Conservation (phyloP, 352 stramenopile genomes). For the Albugo laibachii region DNA sequence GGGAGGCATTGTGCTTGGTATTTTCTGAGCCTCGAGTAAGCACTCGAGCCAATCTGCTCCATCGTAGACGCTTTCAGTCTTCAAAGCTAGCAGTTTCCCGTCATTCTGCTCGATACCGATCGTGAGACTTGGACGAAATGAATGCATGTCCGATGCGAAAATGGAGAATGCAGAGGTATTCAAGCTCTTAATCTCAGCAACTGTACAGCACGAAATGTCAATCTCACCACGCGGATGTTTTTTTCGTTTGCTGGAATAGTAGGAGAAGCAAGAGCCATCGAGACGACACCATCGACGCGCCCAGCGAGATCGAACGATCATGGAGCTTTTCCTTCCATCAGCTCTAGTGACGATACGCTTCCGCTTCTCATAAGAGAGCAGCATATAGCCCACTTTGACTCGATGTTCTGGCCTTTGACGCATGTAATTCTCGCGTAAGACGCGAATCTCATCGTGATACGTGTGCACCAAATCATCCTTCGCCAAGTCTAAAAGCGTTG, state of each 20-base stretch:
- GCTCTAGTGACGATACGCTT: constrained; percentile 7
- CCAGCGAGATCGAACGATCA: constrained; percentile 40
- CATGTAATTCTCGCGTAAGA: constrained; percentile 71
- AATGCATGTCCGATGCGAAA: constrained; percentile 14
- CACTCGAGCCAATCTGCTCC: constrained; percentile 66
- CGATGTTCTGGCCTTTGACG: constrained; percentile 53
- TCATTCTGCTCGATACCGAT: constrained; percentile 53
- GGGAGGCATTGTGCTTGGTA: too few species aligned
- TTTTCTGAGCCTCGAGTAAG: constrained; percentile 22
- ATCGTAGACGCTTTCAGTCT: constrained; percentile 65
- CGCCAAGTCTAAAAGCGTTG: constrained; percentile 40
- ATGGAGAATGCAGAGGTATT: constrained; percentile 24
- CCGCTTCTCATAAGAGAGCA: constrained; percentile 52
- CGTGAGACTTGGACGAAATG: constrained; percentile 27
- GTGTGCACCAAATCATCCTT: constrained; percentile 65
- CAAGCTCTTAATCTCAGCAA: constrained; percentile 38
- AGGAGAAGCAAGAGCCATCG: constrained; percentile 53
- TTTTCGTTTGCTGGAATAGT: constrained; percentile 64
- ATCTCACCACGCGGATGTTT: constrained; percentile 50
- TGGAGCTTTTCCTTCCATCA: constrained; percentile 31
- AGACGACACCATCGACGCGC: constrained; percentile 72
- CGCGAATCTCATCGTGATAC: constrained; percentile 68
- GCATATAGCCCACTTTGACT: constrained; percentile 61
- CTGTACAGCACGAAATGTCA: constrained; percentile 43
- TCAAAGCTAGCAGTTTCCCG: constrained; percentile 40